Conservation (phyloP, 202 grass and related monocot species). For the Eragrostis tef region DNA sequence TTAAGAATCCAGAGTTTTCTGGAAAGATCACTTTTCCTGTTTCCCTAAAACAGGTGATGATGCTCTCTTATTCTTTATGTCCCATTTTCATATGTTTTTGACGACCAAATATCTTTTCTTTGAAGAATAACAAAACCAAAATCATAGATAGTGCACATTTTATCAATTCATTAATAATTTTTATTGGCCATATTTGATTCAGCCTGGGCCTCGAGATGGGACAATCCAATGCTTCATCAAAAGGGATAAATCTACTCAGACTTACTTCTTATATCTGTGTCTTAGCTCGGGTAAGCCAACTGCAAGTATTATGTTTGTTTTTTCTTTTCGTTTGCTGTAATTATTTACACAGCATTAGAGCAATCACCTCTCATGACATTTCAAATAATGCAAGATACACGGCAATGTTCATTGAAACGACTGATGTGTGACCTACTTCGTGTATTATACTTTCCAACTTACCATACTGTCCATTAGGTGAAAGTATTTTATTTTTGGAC, state of each 20-base stretch:
- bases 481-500: not conserved
- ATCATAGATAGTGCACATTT: not conserved
- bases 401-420: not conserved
- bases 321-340: not conserved
- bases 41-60: constrained; percentile 78
- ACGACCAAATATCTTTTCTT: not conserved
- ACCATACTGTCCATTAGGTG: constrained; percentile 14
- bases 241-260: constrained; percentile 95
- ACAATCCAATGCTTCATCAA: constrained; percentile 95
- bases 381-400: constrained; percentile 15
- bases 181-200: constrained; percentile 21
- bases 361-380: not conserved
- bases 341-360: constrained; percentile 12
- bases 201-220: constrained; percentile 87
- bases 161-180: constrained; percentile 47
- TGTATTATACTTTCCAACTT: not conserved
- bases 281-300: constrained; percentile 76
- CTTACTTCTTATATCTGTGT: constrained; percentile 87
- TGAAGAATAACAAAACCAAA: not conserved
- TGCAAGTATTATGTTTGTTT: constrained; percentile 34
- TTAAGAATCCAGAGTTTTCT: constrained; percentile 67
- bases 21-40: constrained; percentile 79
- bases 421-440: not conserved
- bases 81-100: not conserved
- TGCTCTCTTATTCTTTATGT: constrained; percentile 8